phyloP scores from a whole-genome alignment of 2,329 filamentous ascomycete species.

The Fusarium sarcochroum region DNA sequence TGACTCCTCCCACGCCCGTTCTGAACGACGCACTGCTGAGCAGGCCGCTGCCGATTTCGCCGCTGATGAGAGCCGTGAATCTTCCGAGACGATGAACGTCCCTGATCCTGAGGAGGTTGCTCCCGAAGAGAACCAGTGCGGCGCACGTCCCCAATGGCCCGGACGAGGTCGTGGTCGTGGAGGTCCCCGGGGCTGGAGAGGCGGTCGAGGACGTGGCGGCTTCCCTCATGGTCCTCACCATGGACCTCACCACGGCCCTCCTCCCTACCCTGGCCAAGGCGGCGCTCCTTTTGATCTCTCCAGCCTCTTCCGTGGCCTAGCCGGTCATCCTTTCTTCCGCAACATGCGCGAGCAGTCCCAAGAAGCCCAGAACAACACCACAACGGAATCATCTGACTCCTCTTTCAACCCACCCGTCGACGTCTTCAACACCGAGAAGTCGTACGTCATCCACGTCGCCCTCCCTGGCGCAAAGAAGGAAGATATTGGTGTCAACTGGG shows the following conservation, averaged over 20 bases:
- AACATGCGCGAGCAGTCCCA: conserved; percentile 56
- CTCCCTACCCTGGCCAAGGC: conserved; percentile 31
- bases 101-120: conserved; percentile 53
- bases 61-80: conserved; percentile 52
- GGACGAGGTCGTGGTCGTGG: conserved; percentile 43
- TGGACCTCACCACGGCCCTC: conserved; percentile 42
- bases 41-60: conserved; percentile 36
- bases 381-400: conserved; percentile 69
- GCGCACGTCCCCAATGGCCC: conserved; percentile 36
- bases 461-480: conserved; percentile 85
- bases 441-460: conserved; percentile 80
- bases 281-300: conserved; percentile 55
- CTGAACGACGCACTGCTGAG: conserved; percentile 31
- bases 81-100: conserved; percentile 53
- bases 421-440: conserved; percentile 76
- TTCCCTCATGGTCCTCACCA: conserved; percentile 42
- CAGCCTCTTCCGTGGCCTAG: conserved; percentile 57
- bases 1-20: conserved; percentile 19
- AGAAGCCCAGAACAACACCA: conserved; percentile 30
- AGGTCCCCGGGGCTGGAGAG: conserved; percentile 39
- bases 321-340: conserved; percentile 60
- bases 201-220: conserved; percentile 42
- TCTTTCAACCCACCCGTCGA: conserved; percentile 78
- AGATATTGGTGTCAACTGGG: conserved; percentile 83
- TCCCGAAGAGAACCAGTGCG: conserved; percentile 51